Conservation (phyloP, 116 monocot genomes). For the Cymodocea nodosa region DNA sequence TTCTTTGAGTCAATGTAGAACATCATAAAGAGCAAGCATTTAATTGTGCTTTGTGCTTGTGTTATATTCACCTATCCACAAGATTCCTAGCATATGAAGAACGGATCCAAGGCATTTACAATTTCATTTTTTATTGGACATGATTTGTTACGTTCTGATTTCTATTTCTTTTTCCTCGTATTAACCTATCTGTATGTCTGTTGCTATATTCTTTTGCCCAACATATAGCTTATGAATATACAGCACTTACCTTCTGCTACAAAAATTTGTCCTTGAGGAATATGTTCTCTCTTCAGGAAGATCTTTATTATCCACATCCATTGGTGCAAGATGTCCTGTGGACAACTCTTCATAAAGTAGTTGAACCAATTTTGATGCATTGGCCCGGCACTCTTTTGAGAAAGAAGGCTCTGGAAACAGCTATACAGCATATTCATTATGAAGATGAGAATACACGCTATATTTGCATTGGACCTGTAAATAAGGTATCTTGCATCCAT, state of each 20-base stretch:
- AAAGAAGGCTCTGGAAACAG: constrained; percentile 27
- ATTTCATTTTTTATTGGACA: no score
- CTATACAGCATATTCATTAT: constrained; percentile 50
- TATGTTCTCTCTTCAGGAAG: constrained; percentile 29
- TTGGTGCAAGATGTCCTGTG: constrained; percentile 38
- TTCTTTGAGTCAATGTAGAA: no score
- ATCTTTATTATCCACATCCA: constrained; percentile 35
- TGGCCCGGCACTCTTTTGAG: constrained; percentile 44
- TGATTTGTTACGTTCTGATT: no score
- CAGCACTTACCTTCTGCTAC: background rate
- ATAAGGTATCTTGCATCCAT: constrained; percentile 40
- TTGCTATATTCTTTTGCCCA: no score
- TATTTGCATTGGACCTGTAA: constrained; percentile 38
- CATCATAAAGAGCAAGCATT: no score
- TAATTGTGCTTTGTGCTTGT: no score
- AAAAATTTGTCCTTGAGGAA: background rate
- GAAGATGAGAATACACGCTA: constrained; percentile 54
- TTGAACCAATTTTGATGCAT: constrained; percentile 37
- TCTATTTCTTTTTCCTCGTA: no score
- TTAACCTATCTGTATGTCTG: no score
- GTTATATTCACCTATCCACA: no score
- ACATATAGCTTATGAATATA: no score
- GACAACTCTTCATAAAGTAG: constrained; percentile 32
- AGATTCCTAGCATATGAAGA: no score
- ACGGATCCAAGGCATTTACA: no score